Evolutionary conservation across 2,329 filamentous ascomycete species (phyloP), one percentile per base, ranked within the genome.

Genomic region (Leptographium galeiforme): DNA sequence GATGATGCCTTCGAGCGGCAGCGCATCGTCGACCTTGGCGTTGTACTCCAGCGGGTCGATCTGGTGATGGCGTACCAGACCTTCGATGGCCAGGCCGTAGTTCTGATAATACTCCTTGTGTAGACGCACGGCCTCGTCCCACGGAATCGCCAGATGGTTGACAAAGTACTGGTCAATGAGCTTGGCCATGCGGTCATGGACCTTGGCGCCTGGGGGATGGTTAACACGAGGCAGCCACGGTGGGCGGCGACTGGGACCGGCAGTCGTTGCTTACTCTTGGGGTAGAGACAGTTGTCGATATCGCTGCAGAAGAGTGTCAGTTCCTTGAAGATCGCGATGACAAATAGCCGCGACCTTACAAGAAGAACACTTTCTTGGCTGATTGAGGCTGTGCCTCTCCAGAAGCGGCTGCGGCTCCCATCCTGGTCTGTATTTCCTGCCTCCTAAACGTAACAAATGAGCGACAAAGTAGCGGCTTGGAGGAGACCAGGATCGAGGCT

Each of bases 241-340:
- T 25, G 25, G 25, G 5, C 25, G 25, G 25, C 2, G 25, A 25
- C 25, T 25, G 25, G 25, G 25, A 5, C 25, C 25, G 25, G 25
- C 25, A 25, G n/a, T 25, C 5, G 25, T 25, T 25, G 66, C 78
- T 68, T 64, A 89, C 87, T 90, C 69, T 85, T 89, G 0, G 90
- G 82, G 64, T 96, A 97, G 53, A 97, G 79, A 70, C 94, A 98
- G 65, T 98, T 98, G 75, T 98, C 93, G 64, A 98, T 97, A 66
- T 98, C 93, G 65, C 96, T 97, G 68, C 80, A 6, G 40, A 53
- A 34, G 5, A 14, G 7, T 39, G 3, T 16, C 25, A 13, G 25
- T 46, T n/a, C 13, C 16, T 19, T 11, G 16, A 14, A 6, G 1
- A 40, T 18, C 41, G 14, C 50, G 18, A 57, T 55, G 32, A 13